Conservation (phyloP, 2,329 filamentous ascomycete species). For the Elsinoe batatas region DNA sequence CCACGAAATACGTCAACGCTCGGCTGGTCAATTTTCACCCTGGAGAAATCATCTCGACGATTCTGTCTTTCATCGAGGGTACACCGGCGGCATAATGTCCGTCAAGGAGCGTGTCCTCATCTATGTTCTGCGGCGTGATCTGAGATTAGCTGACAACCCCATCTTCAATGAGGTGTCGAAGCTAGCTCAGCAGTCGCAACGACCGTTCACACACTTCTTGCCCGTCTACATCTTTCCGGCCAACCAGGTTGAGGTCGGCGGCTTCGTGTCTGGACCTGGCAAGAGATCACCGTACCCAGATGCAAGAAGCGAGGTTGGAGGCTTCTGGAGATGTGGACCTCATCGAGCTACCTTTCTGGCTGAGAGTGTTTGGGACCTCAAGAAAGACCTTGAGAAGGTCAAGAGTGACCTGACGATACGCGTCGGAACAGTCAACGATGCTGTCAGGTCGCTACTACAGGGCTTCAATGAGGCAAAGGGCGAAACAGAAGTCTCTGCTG, state of each 20-base stretch:
- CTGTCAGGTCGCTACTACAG: conserved; percentile 49
- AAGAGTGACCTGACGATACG: conserved; percentile 55
- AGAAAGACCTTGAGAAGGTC: conserved; percentile 48
- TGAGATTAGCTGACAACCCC: conserved; percentile 65
- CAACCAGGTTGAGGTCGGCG: conserved; percentile 64
- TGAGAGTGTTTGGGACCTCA: conserved; percentile 64
- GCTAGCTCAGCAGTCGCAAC: conserved; percentile 38
- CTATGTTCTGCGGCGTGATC: conserved; percentile 62
- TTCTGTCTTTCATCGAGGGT: background rate
- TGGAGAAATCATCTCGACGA: background rate
- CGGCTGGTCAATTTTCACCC: background rate
- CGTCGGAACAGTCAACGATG: conserved; percentile 51
- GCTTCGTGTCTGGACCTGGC: conserved; percentile 49
- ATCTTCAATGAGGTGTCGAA: conserved; percentile 50
- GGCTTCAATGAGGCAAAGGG: conserved; percentile 28
- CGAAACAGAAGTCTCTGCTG: conserved; percentile 44
- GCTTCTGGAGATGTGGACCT: conserved; percentile 65
- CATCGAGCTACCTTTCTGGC: conserved; percentile 63
- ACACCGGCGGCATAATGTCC: conserved; percentile 11
- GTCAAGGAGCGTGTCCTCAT: conserved; percentile 44
- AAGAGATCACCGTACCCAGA: conserved; percentile 55
- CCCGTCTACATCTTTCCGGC: conserved; percentile 61
- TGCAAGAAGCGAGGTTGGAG: conserved; percentile 54
- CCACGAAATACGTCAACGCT: background rate
- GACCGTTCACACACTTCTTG: conserved; percentile 53